phyloP scores from a whole-genome alignment of 129 eudicot species.

The Centella asiatica region DNA sequence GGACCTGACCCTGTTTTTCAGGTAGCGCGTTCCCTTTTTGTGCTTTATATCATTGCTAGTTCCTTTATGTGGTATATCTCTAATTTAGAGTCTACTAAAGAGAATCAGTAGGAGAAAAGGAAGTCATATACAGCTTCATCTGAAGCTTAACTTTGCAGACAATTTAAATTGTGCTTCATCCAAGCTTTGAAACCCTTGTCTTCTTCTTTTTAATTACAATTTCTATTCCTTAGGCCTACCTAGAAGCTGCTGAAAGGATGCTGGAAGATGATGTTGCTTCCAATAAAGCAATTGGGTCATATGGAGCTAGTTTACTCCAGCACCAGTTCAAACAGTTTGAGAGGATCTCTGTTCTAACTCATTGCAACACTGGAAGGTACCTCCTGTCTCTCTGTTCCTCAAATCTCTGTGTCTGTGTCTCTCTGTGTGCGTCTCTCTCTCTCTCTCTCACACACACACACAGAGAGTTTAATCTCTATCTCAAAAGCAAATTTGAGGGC shows the following conservation, averaged over 20 bases:
- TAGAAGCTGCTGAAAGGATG: conserved; percentile 85
- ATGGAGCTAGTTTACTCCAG: conserved; percentile 63
- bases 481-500: neutral
- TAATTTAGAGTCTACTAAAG: neutral
- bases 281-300: conserved; percentile 84
- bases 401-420: too few relatives aligned
- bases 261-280: conserved; percentile 91
- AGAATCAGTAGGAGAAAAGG: neutral
- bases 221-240: conserved; percentile 46
- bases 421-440: too few relatives aligned
- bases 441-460: too few relatives aligned
- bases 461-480: too few relatives aligned
- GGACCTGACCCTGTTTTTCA: conserved; percentile 51
- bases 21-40: conserved; percentile 23
- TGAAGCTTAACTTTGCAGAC: neutral
- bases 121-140: neutral
- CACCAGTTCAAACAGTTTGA: conserved; percentile 32
- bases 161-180: neutral
- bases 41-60: neutral
- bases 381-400: neutral
- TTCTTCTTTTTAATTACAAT: neutral
- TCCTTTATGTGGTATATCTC: neutral
- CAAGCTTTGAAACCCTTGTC: too few relatives aligned
- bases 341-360: conserved; percentile 69
- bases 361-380: conserved; percentile 98